A percentile compares a stretch with the other conserved stretches of the same genome.
Evolutionary conservation across 352 stramenopile genomes (phyloP).

Genomic region (Phytophthora ohioensis): DNA sequence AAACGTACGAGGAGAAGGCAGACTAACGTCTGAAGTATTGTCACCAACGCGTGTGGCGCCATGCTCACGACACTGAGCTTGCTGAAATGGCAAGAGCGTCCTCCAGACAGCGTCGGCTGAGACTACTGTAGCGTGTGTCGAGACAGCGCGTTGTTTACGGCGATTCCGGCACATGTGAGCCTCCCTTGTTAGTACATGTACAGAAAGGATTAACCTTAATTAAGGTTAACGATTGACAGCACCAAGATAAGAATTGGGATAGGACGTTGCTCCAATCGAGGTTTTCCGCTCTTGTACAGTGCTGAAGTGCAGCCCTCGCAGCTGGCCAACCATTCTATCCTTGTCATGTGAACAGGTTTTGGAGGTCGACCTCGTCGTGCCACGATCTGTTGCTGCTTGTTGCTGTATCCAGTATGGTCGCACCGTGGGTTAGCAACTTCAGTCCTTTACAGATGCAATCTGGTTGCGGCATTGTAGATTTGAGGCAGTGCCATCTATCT

Average conservation of each 20-base stretch:
- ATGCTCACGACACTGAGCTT: conserved; percentile 17
- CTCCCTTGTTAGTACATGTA: not conserved
- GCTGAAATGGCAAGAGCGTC: conserved; percentile 14
- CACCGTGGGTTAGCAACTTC: too few species aligned
- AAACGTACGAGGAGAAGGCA: conserved; percentile 15
- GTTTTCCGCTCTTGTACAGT: conserved; percentile 8
- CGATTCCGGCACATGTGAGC: not conserved
- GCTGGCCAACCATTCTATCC: conserved; percentile 14
- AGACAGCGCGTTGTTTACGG: conserved; percentile 23
- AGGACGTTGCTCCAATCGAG: conserved; percentile 22
- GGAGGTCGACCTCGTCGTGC: too few species aligned
- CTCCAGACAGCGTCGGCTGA: not conserved
- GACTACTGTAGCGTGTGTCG: not conserved
- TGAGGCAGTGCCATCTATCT: too few species aligned
- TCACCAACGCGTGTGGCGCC: not conserved
- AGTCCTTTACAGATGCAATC: too few species aligned
- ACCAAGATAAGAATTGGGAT: conserved; percentile 22
- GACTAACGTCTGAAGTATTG: conserved; percentile 8
- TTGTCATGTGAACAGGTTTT: conserved; percentile 1
- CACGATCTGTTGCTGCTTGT: too few species aligned
- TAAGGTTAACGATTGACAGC: conserved; percentile 24
- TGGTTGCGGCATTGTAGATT: too few species aligned
- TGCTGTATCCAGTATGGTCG: too few species aligned
- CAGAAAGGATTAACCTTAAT: not conserved
- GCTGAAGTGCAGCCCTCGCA: conserved; percentile 8